Conservation (phyloP, 2,329 filamentous ascomycete genomes). For the Elsinoe batatas region DNA sequence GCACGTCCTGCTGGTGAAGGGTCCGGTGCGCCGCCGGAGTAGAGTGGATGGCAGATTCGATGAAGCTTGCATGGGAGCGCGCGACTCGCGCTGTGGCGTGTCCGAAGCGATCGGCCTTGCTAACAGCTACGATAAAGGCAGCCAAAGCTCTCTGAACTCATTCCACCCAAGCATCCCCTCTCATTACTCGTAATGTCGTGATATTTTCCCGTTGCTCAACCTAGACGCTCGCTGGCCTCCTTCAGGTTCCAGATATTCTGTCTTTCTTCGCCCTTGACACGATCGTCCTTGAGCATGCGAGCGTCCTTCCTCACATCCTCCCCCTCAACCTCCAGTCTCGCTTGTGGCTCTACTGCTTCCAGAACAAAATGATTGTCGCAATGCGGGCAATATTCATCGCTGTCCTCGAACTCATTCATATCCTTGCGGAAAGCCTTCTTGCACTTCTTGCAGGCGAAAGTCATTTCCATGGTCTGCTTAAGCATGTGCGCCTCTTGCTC, state of each 20-base stretch:
- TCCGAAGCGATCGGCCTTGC: no score
- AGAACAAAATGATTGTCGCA: slow-evolving; percentile 98
- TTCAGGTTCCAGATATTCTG: slow-evolving; percentile 68
- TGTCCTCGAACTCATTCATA: slow-evolving; percentile 81
- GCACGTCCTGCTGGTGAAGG: slow-evolving; percentile 28
- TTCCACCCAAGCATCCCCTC: neutral
- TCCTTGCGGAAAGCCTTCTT: slow-evolving; percentile 97
- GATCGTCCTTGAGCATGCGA: slow-evolving; percentile 85
- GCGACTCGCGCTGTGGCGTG: no score
- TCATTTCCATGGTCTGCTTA: slow-evolving; percentile 72
- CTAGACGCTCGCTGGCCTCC: slow-evolving; percentile 63
- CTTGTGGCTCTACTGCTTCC: slow-evolving; percentile 75
- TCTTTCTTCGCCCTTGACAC: slow-evolving; percentile 51
- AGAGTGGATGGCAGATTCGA: slow-evolving; percentile 18
- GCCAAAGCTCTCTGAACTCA: no score
- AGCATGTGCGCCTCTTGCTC: slow-evolving; percentile 70
- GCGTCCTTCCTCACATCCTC: slow-evolving; percentile 79
- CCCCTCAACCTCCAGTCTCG: slow-evolving; percentile 76
- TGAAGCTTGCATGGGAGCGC: neutral
- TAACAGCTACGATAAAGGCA: no score
- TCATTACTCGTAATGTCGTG: neutral
- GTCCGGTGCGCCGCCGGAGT: slow-evolving; percentile 17
- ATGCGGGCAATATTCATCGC: slow-evolving; percentile 97
- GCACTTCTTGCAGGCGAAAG: slow-evolving; percentile 97
- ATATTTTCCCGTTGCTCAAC: slow-evolving; percentile 40